Evolutionary conservation across 1,139 yeast species (phyloP).

Genomic region (Saccharomyces uvarum): DNA sequence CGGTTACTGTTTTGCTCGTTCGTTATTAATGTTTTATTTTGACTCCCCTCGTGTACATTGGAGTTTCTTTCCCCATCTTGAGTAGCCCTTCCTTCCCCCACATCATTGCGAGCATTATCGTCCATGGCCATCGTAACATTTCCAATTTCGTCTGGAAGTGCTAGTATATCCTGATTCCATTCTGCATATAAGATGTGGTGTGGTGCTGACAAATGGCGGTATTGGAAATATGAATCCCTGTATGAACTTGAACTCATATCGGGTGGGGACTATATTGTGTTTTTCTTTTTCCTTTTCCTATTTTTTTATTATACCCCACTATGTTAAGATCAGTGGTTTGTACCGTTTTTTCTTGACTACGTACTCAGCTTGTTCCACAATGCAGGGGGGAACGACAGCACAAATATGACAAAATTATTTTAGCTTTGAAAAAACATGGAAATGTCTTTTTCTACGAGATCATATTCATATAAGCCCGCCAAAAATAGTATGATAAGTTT

Average conservation of each 20-base stretch:
- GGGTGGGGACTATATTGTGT: background rate
- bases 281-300: background rate
- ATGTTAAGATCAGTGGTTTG: too few relatives aligned
- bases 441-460: background rate
- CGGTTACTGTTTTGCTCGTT: background rate
- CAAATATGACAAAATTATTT: background rate
- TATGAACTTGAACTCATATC: constrained; percentile 9
- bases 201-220: constrained; percentile 13
- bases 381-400: background rate
- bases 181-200: constrained; percentile 22
- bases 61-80: background rate
- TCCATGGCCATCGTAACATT: background rate
- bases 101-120: constrained; percentile 5
- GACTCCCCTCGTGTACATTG: background rate
- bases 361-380: background rate
- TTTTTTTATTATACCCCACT: background rate
- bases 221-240: constrained; percentile 19
- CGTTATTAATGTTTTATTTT: background rate
- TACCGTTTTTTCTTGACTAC: too few relatives aligned
- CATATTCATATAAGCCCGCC: background rate
- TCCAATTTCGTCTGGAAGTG: constrained; percentile 19
- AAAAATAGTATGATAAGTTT: too few relatives aligned
- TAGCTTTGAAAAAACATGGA: background rate
- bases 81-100: constrained; percentile 8
- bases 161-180: constrained; percentile 24